Evolutionary conservation across 2,329 filamentous ascomycete genomes (phyloP), one percentile per base, ranked within the genome.

Genomic region (Fusarium sp.): DNA sequence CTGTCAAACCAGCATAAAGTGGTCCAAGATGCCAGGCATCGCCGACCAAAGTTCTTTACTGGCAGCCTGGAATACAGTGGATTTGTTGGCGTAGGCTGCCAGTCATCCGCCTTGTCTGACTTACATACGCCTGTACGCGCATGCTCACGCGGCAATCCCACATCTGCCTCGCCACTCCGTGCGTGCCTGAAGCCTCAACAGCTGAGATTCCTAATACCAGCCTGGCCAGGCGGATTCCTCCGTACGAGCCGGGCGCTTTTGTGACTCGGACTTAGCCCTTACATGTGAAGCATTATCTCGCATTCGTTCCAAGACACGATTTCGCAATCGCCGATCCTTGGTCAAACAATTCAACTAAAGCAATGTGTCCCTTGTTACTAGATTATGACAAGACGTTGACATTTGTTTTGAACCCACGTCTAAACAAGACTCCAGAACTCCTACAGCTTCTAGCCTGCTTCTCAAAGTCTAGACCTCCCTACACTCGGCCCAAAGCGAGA

Each of bases 181-280:
- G 48, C 61, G 22, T 67, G 48, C 61, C 53, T 59, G 39, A 49
- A 52, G 66, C 52, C 52, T 69, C 42, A 52, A 43, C 39, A 18
- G 8, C 45, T 36, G 33, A 46, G 20, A 33, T 17, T 14, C 38
- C 28, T 18, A 52, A 55, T 43, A 39, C 28, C 56, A 63, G 36
- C 61, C 33, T 36, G 51, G 59, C 58, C 44, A 42, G n/a, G 62
- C 51, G 62, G 46, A 55, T 69, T 66, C 60, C 43, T 63, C 46
- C 49, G 62, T 59, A 63, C 49, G 39, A 71, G 63, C 58, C 58
- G 63, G 67, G 67, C 63, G 63, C 15, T 59, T 26, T 26, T 53
- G 36, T 44, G 49, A 28, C 33, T 55, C 66, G 64, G 54, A 44
- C 28, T 39, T 28, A 53, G 58, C 48, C 46, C 43, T 42, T 43